phyloP scores from a whole-genome alignment of 163 green algal genomes.

The Scenedesmus sp. region DNA sequence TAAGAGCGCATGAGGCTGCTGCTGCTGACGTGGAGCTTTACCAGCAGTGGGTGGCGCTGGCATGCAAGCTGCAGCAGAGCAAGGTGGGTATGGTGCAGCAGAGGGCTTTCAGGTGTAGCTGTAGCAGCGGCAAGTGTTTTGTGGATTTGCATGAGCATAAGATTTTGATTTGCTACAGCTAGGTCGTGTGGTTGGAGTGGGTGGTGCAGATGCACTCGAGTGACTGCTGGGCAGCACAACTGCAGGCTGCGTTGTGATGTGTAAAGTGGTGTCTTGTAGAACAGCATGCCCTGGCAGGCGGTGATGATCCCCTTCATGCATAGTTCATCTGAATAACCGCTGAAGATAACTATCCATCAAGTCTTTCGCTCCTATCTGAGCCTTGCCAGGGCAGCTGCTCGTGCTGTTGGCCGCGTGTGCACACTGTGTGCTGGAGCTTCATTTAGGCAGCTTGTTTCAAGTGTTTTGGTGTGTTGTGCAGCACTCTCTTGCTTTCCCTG shows the following conservation, averaged over 20 bases:
- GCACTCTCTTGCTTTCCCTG: not conserved
- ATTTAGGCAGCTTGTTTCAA: not conserved
- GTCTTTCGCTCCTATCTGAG: conserved; percentile 53
- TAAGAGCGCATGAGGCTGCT: conserved; percentile 29
- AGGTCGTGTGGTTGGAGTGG: no score
- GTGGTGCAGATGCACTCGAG: no score
- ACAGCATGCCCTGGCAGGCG: not conserved
- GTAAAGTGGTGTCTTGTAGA: no score
- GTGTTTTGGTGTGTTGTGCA: not conserved
- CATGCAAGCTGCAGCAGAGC: conserved; percentile 30
- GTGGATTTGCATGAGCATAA: no score
- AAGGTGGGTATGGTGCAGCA: conserved; percentile 21
- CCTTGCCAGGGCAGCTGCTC: not conserved
- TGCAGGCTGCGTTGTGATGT: no score
- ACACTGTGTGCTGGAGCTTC: not conserved
- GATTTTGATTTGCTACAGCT: no score
- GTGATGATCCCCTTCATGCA: conserved; percentile 43
- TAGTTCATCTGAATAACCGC: conserved; percentile 41
- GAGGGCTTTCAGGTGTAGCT: no score
- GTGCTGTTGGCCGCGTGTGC: not conserved
- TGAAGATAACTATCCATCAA: conserved; percentile 15
- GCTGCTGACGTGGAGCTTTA: conserved; percentile 40
- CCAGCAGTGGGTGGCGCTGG: conserved; percentile 29
- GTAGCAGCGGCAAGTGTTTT: no score
- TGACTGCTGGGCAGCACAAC: no score